A percentile compares a stretch with the other conserved stretches of the same genome.
phyloP scores from a whole-genome alignment of 371 early-diverging fungal genomes.

The Mortierella sp. region DNA sequence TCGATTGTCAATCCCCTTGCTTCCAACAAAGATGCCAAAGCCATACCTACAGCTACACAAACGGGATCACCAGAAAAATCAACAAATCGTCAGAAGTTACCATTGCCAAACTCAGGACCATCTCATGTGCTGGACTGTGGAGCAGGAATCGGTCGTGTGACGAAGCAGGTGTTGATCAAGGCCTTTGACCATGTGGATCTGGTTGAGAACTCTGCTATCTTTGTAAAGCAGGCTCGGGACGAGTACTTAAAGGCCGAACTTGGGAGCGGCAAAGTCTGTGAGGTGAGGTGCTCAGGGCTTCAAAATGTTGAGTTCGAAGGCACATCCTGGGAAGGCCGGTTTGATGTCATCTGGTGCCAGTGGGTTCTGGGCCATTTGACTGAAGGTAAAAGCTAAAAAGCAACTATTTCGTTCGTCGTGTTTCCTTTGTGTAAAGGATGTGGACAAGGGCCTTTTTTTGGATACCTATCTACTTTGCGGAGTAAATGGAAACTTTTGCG shows the following conservation, averaged over 20 bases:
- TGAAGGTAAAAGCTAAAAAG: constrained; percentile 73
- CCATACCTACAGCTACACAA: neutral
- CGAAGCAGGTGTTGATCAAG: constrained; percentile 84
- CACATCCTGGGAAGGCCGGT: constrained; percentile 65
- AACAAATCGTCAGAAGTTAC: constrained; percentile 41
- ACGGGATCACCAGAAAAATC: neutral
- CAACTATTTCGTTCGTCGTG: neutral
- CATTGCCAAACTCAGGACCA: constrained; percentile 35
- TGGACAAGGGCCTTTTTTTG: no score
- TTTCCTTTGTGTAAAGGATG: neutral
- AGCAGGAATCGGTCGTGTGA: constrained; percentile 77
- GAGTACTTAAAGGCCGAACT: constrained; percentile 72
- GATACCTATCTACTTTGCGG: no score
- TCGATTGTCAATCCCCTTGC: constrained; percentile 61
- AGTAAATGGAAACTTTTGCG: neutral
- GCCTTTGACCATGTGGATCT: constrained; percentile 89
- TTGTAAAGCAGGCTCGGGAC: constrained; percentile 80
- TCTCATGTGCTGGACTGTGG: constrained; percentile 55
- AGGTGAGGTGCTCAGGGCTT: constrained; percentile 80
- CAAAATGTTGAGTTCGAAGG: constrained; percentile 87
- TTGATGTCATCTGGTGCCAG: constrained; percentile 97
- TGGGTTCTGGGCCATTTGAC: constrained; percentile 94
- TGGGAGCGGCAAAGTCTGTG: constrained; percentile 67
- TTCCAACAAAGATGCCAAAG: neutral
- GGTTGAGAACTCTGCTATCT: constrained; percentile 87